phyloP scores from a whole-genome alignment of 257 asterid species.

The Euphrasia confusa region DNA sequence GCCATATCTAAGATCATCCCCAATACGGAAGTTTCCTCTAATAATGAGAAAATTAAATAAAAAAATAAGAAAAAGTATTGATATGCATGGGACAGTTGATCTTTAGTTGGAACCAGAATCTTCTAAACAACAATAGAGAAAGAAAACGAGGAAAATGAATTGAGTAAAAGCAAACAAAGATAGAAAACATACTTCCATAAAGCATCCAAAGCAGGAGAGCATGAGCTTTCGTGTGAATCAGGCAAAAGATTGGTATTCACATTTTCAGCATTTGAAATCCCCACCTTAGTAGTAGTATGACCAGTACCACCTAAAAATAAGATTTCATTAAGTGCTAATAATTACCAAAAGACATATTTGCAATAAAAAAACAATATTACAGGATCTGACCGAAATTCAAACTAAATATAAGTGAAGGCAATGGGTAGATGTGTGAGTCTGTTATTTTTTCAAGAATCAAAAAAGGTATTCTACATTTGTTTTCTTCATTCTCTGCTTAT shows the following conservation, averaged over 20 bases:
- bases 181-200: constrained; percentile 58
- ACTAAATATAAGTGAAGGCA: background rate
- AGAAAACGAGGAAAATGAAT: background rate
- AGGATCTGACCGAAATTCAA: constrained; percentile 2
- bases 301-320: constrained; percentile 34
- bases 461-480: too few relatives aligned
- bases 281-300: constrained; percentile 20
- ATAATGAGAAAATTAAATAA: background rate
- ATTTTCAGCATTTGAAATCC: constrained; percentile 27
- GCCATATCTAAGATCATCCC: constrained; percentile 15
- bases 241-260: constrained; percentile 22
- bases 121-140: background rate
- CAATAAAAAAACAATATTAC: constrained; percentile 9
- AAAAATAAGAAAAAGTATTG: background rate
- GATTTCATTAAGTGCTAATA: constrained; percentile 7
- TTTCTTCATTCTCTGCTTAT: too few relatives aligned
- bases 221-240: constrained; percentile 12
- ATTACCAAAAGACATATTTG: constrained; percentile 15
- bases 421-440: background rate
- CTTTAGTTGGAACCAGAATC: background rate
- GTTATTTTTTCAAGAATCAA: too few relatives aligned
- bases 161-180: background rate
- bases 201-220: constrained; percentile 39
- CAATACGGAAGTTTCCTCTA: constrained; percentile 60
- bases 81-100: constrained; percentile 6